phyloP scores from a whole-genome alignment of 78 protist species.

The Dictyostelium discoideum region DNA sequence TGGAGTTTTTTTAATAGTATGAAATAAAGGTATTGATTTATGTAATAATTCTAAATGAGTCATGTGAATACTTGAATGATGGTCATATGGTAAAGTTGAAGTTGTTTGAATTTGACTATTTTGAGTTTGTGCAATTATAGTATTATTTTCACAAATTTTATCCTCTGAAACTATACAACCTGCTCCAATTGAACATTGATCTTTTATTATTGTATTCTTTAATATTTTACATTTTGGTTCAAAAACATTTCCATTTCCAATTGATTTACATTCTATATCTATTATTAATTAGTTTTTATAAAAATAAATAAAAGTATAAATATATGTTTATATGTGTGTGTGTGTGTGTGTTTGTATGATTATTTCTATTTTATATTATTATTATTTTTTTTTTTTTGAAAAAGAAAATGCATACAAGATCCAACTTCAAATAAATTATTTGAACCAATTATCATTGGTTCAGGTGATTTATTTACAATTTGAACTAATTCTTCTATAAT shows the following conservation, averaged over 20 bases:
- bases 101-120: neutral
- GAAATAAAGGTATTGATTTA: constrained; percentile 62
- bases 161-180: constrained; percentile 31
- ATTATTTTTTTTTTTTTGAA: neutral
- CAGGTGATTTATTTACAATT: constrained; percentile 34
- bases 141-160: constrained; percentile 1
- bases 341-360: neutral
- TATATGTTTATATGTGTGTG: no score
- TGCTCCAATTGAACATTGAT: constrained; percentile 53
- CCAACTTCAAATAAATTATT: constrained; percentile 78
- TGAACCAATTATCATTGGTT: constrained; percentile 55
- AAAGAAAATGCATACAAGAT: constrained; percentile 6
- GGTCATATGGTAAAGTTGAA: constrained; percentile 15
- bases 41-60: constrained; percentile 49
- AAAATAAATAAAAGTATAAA: neutral
- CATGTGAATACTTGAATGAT: constrained; percentile 21
- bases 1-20: constrained; percentile 51
- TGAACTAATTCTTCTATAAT: constrained; percentile 63
- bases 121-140: neutral
- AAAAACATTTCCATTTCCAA: constrained; percentile 75
- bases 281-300: neutral
- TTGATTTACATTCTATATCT: constrained; percentile 66
- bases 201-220: neutral
- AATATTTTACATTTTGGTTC: constrained; percentile 60
- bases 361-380: neutral